Conservation (phyloP, 768 basidiomycete species). For the Podaxis pistillaris region DNA sequence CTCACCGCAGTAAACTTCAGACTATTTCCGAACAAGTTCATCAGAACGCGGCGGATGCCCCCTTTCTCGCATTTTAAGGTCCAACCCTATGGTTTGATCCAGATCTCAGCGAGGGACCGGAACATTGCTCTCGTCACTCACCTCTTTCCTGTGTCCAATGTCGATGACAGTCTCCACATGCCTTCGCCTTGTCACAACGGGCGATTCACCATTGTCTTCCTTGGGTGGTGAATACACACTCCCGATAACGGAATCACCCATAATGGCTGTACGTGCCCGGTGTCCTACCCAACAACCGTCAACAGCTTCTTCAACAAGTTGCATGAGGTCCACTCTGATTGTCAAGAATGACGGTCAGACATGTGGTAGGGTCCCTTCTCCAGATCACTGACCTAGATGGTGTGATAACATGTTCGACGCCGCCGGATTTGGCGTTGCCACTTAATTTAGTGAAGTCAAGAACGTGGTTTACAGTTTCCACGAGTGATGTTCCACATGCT, state of each 20-base stretch:
- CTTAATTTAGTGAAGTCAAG: slow-evolving; percentile 95
- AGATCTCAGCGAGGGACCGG: background rate
- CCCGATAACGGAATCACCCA: slow-evolving; percentile 78
- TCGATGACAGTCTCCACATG: slow-evolving; percentile 89
- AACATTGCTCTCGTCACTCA: slow-evolving; percentile 29
- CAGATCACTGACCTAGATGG: slow-evolving; percentile 52
- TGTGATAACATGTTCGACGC: slow-evolving; percentile 73
- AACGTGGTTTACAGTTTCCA: slow-evolving; percentile 96
- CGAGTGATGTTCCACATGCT: slow-evolving; percentile 92
- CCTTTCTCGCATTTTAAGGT: slow-evolving; percentile 85
- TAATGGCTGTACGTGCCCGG: slow-evolving; percentile 70
- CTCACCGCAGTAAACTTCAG: slow-evolving; percentile 86
- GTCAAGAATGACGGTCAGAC: slow-evolving; percentile 2
- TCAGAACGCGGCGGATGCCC: slow-evolving; percentile 85
- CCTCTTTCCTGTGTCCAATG: slow-evolving; percentile 69
- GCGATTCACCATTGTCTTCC: slow-evolving; percentile 40
- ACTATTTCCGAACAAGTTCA: slow-evolving; percentile 95
- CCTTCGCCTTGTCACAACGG: slow-evolving; percentile 38
- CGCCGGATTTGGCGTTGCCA: slow-evolving; percentile 77
- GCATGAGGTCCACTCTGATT: slow-evolving; percentile 69
- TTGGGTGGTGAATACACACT: slow-evolving; percentile 89
- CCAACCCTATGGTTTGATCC: slow-evolving; percentile 63
- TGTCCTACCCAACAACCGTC: slow-evolving; percentile 96
- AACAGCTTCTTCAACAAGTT: slow-evolving; percentile 84
- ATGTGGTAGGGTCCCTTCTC: slow-evolving; percentile 2